phyloP scores from a whole-genome alignment of 2,329 filamentous ascomycete species.

The Salinomyces thailandicus region DNA sequence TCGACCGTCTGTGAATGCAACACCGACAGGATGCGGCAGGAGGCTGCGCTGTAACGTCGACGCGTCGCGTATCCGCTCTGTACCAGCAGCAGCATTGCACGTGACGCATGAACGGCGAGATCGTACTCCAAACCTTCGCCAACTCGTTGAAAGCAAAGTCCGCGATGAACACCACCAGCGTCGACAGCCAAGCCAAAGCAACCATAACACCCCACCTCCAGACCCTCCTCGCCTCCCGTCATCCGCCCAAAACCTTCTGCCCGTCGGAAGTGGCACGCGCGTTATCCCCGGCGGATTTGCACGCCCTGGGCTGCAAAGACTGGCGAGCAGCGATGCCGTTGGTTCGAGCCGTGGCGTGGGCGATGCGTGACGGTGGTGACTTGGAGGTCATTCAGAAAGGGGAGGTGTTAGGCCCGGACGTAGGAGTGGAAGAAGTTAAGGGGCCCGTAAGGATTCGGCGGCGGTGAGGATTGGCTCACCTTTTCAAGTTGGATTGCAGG shows the following conservation, averaged over 20 bases:
- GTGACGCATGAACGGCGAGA: too few species aligned
- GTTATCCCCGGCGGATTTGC: constrained; percentile 32
- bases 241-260: constrained; percentile 43
- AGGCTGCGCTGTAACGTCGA: neutral
- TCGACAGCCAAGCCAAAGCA: neutral
- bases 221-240: constrained; percentile 15
- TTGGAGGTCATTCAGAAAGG: constrained; percentile 43
- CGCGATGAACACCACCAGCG: too few species aligned
- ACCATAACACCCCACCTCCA: constrained; percentile 6
- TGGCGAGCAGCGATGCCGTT: constrained; percentile 41
- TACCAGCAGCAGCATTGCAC: neutral
- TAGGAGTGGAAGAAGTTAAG: constrained; percentile 27
- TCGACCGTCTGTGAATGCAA: too few species aligned
- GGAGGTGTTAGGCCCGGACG: constrained; percentile 25
- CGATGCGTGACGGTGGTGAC: constrained; percentile 30
- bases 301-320: constrained; percentile 17
- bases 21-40: too few species aligned
- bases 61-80: neutral
- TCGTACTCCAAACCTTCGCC: too few species aligned
- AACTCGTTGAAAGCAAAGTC: too few species aligned
- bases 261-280: constrained; percentile 42
- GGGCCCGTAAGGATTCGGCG: constrained; percentile 32
- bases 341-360: constrained; percentile 34
- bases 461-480: too few species aligned
- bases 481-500: too few species aligned